Evolutionary conservation across 495 filamentous ascomycete genomes (phyloP).

Genomic region (Penicillium roqueforti): DNA sequence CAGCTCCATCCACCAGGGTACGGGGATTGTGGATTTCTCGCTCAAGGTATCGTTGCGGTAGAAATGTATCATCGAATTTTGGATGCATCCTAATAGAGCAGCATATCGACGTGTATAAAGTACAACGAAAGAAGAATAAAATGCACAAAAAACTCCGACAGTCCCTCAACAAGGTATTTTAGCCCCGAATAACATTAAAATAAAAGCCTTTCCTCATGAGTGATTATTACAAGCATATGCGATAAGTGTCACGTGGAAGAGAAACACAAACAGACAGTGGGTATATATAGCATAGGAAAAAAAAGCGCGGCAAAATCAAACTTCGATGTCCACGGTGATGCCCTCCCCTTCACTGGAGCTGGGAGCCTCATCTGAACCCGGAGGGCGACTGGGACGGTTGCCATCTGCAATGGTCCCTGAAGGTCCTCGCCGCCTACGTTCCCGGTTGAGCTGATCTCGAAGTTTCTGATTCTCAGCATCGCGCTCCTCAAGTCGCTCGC

Average conservation of each 20-base stretch:
- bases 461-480: slow-evolving; percentile 73
- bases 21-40: slow-evolving; percentile 89
- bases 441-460: slow-evolving; percentile 62
- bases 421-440: slow-evolving; percentile 46
- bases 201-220: slow-evolving; percentile 12
- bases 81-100: slow-evolving; percentile 4
- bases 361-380: slow-evolving; percentile 28
- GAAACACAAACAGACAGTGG: slow-evolving; percentile 3
- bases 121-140: slow-evolving; percentile 5
- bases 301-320: slow-evolving; percentile 24
- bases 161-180: not conserved
- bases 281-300: slow-evolving; percentile 22
- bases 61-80: slow-evolving; percentile 11
- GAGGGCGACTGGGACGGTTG: slow-evolving; percentile 10
- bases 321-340: slow-evolving; percentile 44
- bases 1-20: slow-evolving; percentile 94
- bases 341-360: slow-evolving; percentile 46
- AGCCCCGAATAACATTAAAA: slow-evolving; percentile 3
- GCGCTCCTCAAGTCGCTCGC: slow-evolving; percentile 79
- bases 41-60: slow-evolving; percentile 68
- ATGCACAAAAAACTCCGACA: not conserved
- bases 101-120: slow-evolving; percentile 16
- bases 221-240: slow-evolving; percentile 17
- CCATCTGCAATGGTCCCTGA: slow-evolving; percentile 16
- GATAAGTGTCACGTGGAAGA: slow-evolving; percentile 4